phyloP scores from a whole-genome alignment of 495 filamentous ascomycete genomes.

The Lasiosphaeris hirsuta region DNA sequence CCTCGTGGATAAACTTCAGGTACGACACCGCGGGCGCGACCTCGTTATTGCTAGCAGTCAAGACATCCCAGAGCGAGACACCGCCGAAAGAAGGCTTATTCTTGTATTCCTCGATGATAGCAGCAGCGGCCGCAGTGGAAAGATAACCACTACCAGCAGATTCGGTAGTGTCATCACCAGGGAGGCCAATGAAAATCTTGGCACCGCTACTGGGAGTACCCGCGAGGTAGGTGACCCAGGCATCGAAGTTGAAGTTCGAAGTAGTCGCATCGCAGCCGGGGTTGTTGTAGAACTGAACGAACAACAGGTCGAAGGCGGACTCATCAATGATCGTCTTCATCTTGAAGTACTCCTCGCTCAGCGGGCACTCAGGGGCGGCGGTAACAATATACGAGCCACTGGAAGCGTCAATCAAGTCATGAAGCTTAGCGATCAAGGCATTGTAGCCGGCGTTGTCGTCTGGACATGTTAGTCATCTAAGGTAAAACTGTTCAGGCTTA shows the following conservation, averaged over 20 bases:
- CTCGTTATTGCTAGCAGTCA: conserved; percentile 25
- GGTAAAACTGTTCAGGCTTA: no score
- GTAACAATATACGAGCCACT: conserved; percentile 50
- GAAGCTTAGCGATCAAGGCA: conserved; percentile 50
- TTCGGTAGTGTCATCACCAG: conserved; percentile 41
- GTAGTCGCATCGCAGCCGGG: conserved; percentile 48
- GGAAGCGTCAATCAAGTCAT: conserved; percentile 40
- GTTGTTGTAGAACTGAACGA: conserved; percentile 75
- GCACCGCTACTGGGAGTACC: conserved; percentile 53
- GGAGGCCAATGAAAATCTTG: conserved; percentile 63
- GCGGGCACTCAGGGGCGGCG: conserved; percentile 65
- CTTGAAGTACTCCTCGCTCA: conserved; percentile 48
- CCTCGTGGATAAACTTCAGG: conserved; percentile 27
- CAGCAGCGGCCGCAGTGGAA: conserved; percentile 11
- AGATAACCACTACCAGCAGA: conserved; percentile 33
- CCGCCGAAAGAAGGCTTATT: conserved; percentile 36
- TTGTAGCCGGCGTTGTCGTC: conserved; percentile 31
- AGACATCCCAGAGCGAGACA: conserved; percentile 41
- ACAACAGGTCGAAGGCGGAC: conserved; percentile 59
- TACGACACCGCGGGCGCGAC: conserved; percentile 23
- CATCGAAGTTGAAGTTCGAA: conserved; percentile 57
- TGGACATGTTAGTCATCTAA: not conserved
- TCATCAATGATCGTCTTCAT: conserved; percentile 52
- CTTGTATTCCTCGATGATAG: conserved; percentile 33
- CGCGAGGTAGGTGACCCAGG: conserved; percentile 57